Conservation (phyloP, 306 rosid species). For the Comarum palustre region DNA sequence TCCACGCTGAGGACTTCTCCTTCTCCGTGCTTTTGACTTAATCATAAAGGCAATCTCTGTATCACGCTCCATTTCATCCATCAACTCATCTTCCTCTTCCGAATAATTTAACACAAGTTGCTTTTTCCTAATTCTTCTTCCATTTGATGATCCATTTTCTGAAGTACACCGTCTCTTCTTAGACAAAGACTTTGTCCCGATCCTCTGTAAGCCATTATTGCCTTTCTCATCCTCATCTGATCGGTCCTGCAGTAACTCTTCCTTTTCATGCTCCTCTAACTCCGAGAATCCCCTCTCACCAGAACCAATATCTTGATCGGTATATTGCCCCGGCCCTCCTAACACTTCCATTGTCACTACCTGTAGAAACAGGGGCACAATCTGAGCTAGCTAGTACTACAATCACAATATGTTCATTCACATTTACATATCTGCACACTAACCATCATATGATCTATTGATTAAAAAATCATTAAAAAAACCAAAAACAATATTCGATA, state of each 20-base stretch:
- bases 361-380: not conserved
- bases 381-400: not conserved
- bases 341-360: slow-evolving; percentile 49
- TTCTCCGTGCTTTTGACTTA: slow-evolving; percentile 40
- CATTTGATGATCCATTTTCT: not conserved
- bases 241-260: slow-evolving; percentile 5
- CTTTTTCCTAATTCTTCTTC: slow-evolving; percentile 28
- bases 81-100: not conserved
- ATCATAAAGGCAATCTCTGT: slow-evolving; percentile 24
- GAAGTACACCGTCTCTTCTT: slow-evolving; percentile 21
- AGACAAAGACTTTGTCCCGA: slow-evolving; percentile 12
- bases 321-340: slow-evolving; percentile 16
- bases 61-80: slow-evolving; percentile 23
- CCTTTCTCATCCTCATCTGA: slow-evolving; percentile 26
- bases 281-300: slow-evolving; percentile 29
- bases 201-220: slow-evolving; percentile 1
- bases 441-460: too few species aligned
- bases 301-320: slow-evolving; percentile 17
- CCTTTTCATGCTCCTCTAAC: slow-evolving; percentile 8
- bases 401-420: not conserved
- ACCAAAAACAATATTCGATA: not conserved
- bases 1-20: slow-evolving; percentile 18
- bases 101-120: slow-evolving; percentile 8
- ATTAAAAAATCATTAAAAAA: too few species aligned
- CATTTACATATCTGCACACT: not conserved